Evolutionary conservation across 208 protist genomes (phyloP), one percentile per base, ranked within the genome.

Genomic region (Borovskyia barvae): DNA sequence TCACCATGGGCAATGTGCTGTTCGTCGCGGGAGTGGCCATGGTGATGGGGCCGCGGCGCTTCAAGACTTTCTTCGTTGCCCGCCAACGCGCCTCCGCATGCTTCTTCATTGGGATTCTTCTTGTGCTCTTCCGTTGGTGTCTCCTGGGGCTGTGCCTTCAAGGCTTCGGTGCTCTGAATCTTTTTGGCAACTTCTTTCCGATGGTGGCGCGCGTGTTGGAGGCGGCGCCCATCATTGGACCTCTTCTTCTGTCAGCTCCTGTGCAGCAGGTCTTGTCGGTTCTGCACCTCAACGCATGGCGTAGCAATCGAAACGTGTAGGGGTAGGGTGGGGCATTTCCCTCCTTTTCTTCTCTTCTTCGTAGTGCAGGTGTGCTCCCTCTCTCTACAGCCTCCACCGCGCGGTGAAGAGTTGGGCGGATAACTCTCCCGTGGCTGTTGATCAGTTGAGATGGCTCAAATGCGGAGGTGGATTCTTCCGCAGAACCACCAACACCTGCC

Each of bases 181-280:
- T 96, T 9, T 96, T 96, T 54, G 90, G 90, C 19, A 93, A 96
- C 62, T 96, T 96, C 61, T 90, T 96, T 42, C 90, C 90, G 24
- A 85, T 94, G 62, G 50, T 92, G 19, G 80, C 72, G 20, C 87
- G 90, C 15, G 83, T 96, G 50, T 58, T 96, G 11, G 87, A 96
- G 77, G 88, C 82, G n/a, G 65, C 76, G 48, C 90, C 90, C 5
- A 7, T 96, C 15, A 75, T 96, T 37, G 90, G 90, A 3, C 75
- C 83, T 17, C 45, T 95, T 17, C 67, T 95, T 48, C 69, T 88
- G 11, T 88, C 81, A 0, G 24, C 54, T 9, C 80, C 82, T 1
- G 52, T 95, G 9, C 89, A 95, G 62, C 30, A 48, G 15, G 0
- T 88, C 5, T 37, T 94, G 7, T 26, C 54, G 5, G 51, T 64